Base-by-base conservation (phyloP, 1,284 basidiomycete genomes). In the Erythrobasidium hasegawianum region DNA sequence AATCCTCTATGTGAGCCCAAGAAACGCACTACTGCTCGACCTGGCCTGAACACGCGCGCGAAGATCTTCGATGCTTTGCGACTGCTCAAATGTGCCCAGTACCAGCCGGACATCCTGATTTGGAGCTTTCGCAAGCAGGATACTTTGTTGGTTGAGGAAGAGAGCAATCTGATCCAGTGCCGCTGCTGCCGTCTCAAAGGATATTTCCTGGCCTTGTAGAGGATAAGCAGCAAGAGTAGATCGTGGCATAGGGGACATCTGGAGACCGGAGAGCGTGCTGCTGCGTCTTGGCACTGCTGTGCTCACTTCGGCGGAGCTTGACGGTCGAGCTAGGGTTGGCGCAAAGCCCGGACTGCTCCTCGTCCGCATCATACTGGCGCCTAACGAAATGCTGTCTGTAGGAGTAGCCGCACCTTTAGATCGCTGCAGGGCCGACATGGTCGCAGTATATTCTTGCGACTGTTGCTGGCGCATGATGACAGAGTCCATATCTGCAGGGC, bases 51-150 rank as follows among this genome's bases (percentile, higher is more conserved):
- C 22, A 47, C 16, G 43, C 43, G 43, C 16, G 43, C 52, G 53
- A 22, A 64, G 8, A 27, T 55, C 61, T 33, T 57, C 61, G 24
- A 64, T 57, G 43, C 10, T 14, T n/a, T 64, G 61, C 26, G 56
- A 18, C 43, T 64, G 61, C 61, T 64, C 61, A 29, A 56, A 57
- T 14, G 53, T 64, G 20, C 61, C 61, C n/a, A 64, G 18, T 10
- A 49, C 54, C 18, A 20, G 53, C 38, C n/a, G 22, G 39, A 26
- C 27, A n/a, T 39, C n/a, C 24, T 64, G 53, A 39, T 47, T 45
- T 16, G 40, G 2, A 22, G 27, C 22, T 20, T 41, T 18, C 26
- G 61, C 18, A 24, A 64, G 45, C 22, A 56, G 27, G 41, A 38
- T 49, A 13, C 50, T 39, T 20, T 64, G 53, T 11, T 55, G 18